phyloP scores from a whole-genome alignment of 2,329 filamentous ascomycete genomes.

The Paramyrothecium sp. region DNA sequence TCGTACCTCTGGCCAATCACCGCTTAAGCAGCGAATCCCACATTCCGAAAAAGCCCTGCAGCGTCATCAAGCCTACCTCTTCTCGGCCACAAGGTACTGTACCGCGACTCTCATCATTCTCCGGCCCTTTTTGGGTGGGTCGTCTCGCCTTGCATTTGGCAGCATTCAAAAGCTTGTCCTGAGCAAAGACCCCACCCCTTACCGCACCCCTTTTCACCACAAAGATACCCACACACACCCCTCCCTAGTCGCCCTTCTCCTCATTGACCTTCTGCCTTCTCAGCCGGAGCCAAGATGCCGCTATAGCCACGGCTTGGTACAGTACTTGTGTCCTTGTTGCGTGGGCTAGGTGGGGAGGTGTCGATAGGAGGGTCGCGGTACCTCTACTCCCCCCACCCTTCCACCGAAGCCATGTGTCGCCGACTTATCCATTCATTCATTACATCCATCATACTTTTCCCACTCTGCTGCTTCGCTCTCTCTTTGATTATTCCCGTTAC shows the following conservation, averaged over 20 bases:
- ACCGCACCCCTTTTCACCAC: slow-evolving; percentile 16
- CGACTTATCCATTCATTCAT: slow-evolving; percentile 25
- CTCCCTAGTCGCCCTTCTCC: neutral
- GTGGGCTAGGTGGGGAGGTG: slow-evolving; percentile 3
- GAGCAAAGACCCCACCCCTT: slow-evolving; percentile 17
- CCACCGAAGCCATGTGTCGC: slow-evolving; percentile 29
- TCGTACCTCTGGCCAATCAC: neutral
- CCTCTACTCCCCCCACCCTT: slow-evolving; percentile 22
- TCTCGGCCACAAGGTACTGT: neutral
- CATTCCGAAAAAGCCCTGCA: slow-evolving; percentile 11
- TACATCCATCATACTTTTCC: neutral
- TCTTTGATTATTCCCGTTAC: slow-evolving; percentile 19
- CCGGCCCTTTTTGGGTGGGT: slow-evolving; percentile 18
- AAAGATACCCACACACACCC: slow-evolving; percentile 1
- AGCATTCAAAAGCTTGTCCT: slow-evolving; percentile 27
- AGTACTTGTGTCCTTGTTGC: slow-evolving; percentile 9
- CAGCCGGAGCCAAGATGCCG: neutral
- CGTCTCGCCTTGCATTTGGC: slow-evolving; percentile 9
- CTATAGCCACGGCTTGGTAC: neutral
- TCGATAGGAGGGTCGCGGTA: neutral
- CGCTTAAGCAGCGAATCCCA: neutral
- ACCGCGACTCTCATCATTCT: neutral
- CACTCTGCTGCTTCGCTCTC: slow-evolving; percentile 16
- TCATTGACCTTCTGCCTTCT: slow-evolving; percentile 8
- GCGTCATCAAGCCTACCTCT: slow-evolving; percentile 17